Percentiles rank a stretch among this genome's conserved stretches.
Conservation (phyloP, 768 basidiomycete genomes). For the Gyrodon lividus region DNA sequence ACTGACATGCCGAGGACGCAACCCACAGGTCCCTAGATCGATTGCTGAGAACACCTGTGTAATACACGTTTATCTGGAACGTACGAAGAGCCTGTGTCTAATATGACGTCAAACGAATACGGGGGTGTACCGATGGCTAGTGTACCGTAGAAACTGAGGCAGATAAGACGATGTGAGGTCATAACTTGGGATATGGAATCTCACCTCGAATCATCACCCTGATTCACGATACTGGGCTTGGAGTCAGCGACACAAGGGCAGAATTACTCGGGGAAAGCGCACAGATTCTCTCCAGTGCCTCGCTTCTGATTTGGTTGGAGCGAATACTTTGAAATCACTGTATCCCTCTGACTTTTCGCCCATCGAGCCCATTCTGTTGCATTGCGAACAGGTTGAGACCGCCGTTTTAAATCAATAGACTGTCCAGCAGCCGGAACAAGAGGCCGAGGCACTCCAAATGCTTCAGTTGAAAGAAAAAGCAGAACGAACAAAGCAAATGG, state of each 20-base stretch:
- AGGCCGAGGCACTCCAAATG: slow-evolving; percentile 11
- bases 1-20: slow-evolving; percentile 33
- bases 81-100: slow-evolving; percentile 50
- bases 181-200: slow-evolving; percentile 2
- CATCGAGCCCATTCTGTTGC: slow-evolving; percentile 22
- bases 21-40: slow-evolving; percentile 50
- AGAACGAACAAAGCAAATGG: slow-evolving; percentile 14
- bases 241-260: background rate
- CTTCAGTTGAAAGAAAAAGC: slow-evolving; percentile 9
- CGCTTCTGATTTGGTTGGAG: slow-evolving; percentile 34
- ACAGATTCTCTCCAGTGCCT: slow-evolving; percentile 50
- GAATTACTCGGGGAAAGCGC: background rate
- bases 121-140: slow-evolving; percentile 46
- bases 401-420: slow-evolving; percentile 20
- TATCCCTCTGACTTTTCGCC: slow-evolving; percentile 48
- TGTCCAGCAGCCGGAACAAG: slow-evolving; percentile 15
- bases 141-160: slow-evolving; percentile 33
- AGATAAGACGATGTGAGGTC: background rate
- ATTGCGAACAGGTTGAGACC: slow-evolving; percentile 11
- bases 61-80: slow-evolving; percentile 4
- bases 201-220: slow-evolving; percentile 63
- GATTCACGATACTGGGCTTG: slow-evolving; percentile 52
- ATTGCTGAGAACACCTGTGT: slow-evolving; percentile 13
- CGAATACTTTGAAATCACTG: slow-evolving; percentile 49
- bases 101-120: slow-evolving; percentile 44